These are phyloP conservation scores for Cafeteria roenbergensis DNA, from an alignment of 108 stramenopile genomes.

Conservation along the genomic window DNA sequence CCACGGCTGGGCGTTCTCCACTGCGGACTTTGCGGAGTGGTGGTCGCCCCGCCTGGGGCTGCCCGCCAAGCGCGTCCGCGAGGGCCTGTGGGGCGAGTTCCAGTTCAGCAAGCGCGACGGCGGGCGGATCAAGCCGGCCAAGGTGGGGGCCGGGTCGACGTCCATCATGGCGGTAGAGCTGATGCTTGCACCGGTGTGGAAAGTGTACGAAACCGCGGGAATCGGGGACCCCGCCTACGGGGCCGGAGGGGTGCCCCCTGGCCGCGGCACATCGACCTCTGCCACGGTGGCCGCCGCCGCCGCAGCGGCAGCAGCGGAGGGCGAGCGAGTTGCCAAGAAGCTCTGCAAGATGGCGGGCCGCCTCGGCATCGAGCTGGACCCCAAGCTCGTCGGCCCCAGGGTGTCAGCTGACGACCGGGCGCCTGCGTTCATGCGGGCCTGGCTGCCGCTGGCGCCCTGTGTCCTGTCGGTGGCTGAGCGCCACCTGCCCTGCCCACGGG, in stretches of 20 bases:
- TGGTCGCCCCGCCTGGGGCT: conserved; percentile 27
- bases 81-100: conserved; percentile 41
- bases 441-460: conserved; percentile 41
- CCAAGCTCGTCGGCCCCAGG: not conserved
- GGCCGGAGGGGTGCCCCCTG: no score
- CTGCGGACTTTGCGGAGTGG: conserved; percentile 44
- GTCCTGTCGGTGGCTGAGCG: conserved; percentile 43
- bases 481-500: conserved; percentile 27
- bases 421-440: conserved; percentile 36
- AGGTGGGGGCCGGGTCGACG: no score
- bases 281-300: no score
- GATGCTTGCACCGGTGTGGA: conserved; percentile 41
- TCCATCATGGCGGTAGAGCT: conserved; percentile 42
- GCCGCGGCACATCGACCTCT: no score
- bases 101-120: conserved; percentile 10
- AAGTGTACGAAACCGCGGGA: conserved; percentile 36
- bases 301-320: no score
- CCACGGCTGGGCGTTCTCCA: conserved; percentile 85
- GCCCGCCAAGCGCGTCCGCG: conserved; percentile 5
- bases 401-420: not conserved
- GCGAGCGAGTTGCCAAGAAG: conserved; percentile 28
- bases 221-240: no score
- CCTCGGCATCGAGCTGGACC: conserved; percentile 21
- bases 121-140: no score
- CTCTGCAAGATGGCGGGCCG: conserved; percentile 23